Base-by-base conservation (phyloP, 164 flowering plant species). In the Nymphaea thermarum region DNA sequence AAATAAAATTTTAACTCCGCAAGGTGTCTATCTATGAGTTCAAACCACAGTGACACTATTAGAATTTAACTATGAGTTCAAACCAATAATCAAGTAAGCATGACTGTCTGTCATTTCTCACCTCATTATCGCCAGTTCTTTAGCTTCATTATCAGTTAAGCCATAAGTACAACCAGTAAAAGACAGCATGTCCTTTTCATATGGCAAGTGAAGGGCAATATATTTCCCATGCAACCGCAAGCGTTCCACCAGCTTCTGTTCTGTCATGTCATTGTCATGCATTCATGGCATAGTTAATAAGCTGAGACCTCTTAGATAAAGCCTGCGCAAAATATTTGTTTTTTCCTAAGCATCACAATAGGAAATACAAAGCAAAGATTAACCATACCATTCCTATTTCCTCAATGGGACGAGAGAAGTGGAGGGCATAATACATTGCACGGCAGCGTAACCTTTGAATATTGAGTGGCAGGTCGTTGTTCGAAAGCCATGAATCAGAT, bases 181-280 rank as follows among this genome's bases (percentile, higher is more conserved):
- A 66, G 98, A 79, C 4, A 94, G 78, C 98, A 94, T 91, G 75
- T 94, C 98, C 78, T 91, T 91, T 80, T 94, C 99, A 75, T 87
- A 94, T 80, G 97, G 80, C 65, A 91, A 76, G 76, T 94, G 99
- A 77, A 94, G 95, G 55, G 99, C 91, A 66, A 94, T 88, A 70
- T 87, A 94, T 74, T 78, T 82, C 43, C 85, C 87, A 12, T 79
- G 84, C 71, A 85, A 83, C 78, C 86, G 80, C 72, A 94, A 82
- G 72, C 93, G 93, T 81, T 90, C 91, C 82, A 91, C 92, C 77
- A 94, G 91, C 88, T 81, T 94, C 97, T 94, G 98, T 83, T 83
- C 82, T 85, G 84, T n/a, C n/a, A n/a, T n/a, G n/a, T 82, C 86
- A 89, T 76, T 77, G 81, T 85, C 90, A 86, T 82, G 86, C 76